Conservation (phyloP, 106 monocot species). For the Cymbidium sinense region DNA sequence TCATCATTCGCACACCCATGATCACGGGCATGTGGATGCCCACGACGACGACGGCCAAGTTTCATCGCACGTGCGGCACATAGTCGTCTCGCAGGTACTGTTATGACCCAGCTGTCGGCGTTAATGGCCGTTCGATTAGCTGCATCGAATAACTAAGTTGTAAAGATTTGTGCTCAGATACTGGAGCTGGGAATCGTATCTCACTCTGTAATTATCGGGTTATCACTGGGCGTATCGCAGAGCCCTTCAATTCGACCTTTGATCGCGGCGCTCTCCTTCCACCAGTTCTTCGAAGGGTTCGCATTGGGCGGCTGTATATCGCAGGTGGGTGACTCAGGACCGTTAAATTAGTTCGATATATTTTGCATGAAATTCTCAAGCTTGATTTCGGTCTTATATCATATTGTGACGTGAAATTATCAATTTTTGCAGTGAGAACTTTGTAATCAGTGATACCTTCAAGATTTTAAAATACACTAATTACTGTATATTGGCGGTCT, state of each 20-base stretch:
- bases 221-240: slow-evolving; percentile 81
- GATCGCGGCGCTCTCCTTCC: slow-evolving; percentile 83
- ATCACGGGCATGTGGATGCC: slow-evolving; percentile 9
- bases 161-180: slow-evolving; percentile 30
- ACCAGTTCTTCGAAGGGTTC: slow-evolving; percentile 98
- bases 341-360: neutral
- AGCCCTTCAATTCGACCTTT: slow-evolving; percentile 86
- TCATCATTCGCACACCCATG: slow-evolving; percentile 18
- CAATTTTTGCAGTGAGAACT: no score
- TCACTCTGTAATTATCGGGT: slow-evolving; percentile 91
- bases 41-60: slow-evolving; percentile 19
- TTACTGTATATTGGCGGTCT: no score
- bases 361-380: neutral
- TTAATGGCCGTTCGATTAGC: neutral
- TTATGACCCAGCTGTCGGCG: neutral
- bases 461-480: no score
- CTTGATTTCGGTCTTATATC: neutral
- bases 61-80: slow-evolving; percentile 38
- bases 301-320: slow-evolving; percentile 92
- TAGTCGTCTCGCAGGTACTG: slow-evolving; percentile 46
- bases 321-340: slow-evolving; percentile 18
- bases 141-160: neutral
- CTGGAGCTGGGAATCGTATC: slow-evolving; percentile 93
- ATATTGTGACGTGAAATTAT: no score
- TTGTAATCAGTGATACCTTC: no score